Evolutionary conservation across 1,284 basidiomycete genomes (phyloP).

Genomic region (Cryptococcus hybrid): DNA sequence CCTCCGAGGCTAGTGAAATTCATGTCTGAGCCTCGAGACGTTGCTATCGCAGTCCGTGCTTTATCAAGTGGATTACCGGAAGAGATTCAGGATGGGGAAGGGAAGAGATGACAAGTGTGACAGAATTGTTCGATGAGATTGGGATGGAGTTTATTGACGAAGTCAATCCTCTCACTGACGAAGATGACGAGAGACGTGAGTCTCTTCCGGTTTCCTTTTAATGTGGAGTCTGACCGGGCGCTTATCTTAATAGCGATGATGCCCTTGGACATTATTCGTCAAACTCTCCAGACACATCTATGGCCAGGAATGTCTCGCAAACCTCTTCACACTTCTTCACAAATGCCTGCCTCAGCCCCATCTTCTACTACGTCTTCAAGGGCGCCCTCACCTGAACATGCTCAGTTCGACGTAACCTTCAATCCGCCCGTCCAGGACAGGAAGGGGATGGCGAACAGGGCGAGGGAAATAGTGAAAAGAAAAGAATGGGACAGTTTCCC

Average conservation of each 20-base stretch:
- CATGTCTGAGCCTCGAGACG: constrained; percentile 34
- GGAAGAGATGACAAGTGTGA: background rate
- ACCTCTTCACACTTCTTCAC: constrained; percentile 5
- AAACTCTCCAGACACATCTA: constrained; percentile 46
- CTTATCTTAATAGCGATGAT: constrained; percentile 21
- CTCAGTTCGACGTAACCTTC: constrained; percentile 1
- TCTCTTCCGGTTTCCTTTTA: background rate
- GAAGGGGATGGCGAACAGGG: background rate
- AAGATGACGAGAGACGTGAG: constrained; percentile 45
- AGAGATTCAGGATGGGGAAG: background rate
- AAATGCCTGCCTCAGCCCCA: constrained; percentile 4
- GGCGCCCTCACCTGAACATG: background rate
- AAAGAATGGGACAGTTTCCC: constrained; percentile 8
- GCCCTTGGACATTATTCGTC: constrained; percentile 34
- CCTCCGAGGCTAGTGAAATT: constrained; percentile 26
- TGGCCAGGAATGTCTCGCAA: constrained; percentile 43
- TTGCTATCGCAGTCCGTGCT: constrained; percentile 33
- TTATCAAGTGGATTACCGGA: background rate
- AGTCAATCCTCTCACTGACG: constrained; percentile 23
- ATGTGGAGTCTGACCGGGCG: background rate
- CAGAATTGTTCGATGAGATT: constrained; percentile 36
- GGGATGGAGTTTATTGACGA: constrained; percentile 45
- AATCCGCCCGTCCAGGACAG: background rate
- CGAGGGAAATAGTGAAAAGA: background rate
- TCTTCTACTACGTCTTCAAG: background rate